Evolutionary conservation across 495 filamentous ascomycete genomes (phyloP), one percentile per base, ranked within the genome.

Genomic region (Penicillium nucicola): DNA sequence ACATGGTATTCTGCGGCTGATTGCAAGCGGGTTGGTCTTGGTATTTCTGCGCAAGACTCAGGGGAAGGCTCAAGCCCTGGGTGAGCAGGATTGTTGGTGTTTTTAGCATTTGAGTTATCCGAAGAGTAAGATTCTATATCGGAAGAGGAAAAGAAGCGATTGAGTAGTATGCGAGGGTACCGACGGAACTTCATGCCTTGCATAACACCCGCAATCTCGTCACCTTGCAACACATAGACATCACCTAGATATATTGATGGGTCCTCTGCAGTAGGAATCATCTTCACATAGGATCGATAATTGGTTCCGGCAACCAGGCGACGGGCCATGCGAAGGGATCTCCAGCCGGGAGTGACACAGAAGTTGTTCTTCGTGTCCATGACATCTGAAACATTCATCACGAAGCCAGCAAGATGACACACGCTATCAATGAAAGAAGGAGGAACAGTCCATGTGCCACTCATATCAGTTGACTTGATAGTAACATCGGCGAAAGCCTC

Each of bases 351-450:
- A 18, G 64, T 61, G 31, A 76, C 59, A 56, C 70, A 81, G 35
- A 77, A 73, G 35, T 70, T 68, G 42, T 71, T 66, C 41, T 68
- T 67, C 3, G 74, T 74, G 48, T 80, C 74, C 17, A 69, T 51
- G 10, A 70, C 61, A 30, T 81, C 78, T 7, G 66, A 70, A 12
- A 60, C 77, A 47, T 83, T 83, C 61, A 80, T 70, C 30, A 81
- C 73, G 56, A 83, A 80, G 8, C 80, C 80, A 6, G 77, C 72
- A 5, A 81, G 52, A 56, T 83, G 80, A 30, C 62, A 63, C 8
- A 80, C 49, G 35, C 67, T 74, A 57, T 83, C 80, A 52, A 82
- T 78, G 64, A 42, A 80, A 64, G 50, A 76, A 55, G 58, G 64
- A 5, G 49, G 47, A 3, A 50, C 32, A 3, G 35, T 47, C 39